Base-by-base conservation (phyloP, 208 protist genomes). In the Novymonas esmeraldas region DNA sequence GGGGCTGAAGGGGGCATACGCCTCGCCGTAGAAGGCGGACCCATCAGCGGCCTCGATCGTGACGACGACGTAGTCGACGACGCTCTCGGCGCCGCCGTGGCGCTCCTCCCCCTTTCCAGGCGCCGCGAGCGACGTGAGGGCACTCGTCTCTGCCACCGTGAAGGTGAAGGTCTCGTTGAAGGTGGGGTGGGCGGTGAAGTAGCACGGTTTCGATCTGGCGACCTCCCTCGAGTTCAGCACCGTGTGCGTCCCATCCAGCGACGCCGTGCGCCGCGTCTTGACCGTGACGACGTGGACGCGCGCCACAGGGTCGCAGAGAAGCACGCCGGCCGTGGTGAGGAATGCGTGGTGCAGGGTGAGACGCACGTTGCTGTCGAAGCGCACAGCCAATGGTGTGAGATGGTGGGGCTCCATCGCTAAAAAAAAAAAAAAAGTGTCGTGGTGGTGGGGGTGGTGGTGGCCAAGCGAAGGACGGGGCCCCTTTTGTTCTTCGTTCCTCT, bases 271-370 rank as follows among this genome's bases (percentile, higher is more conserved):
- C 51, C 70, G 45, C 42, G 62, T 86, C 36, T 87, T 83, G 13
- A 92, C 66, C 6, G 86, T 92, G 16, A 91, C 70, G n/a, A 93
- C 52, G 45, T 84, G 78, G 10, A 93, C 79, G 11, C 77, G 73
- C 1, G 84, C 88, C 11, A 94, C 57, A 2, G 90, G 85, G 42
- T 96, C 88, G 58, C 82, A 82, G 57, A 93, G 84, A 13, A 94
- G 70, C 38, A 91, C 64, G 24, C 87, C 85, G 3, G 87, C 87
- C 10, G 90, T 79, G 11, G 82, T 63, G 42, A 96, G 76, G 60
- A 91, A 93, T 3, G 79, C 90, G 39, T 80, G 61, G 42, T 93
- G 90, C 20, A 96, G 65, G 1, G 76, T 93, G 10, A 96, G 70
- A 39, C 88, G 71, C 10, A 96, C 74, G 9, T 67, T 65, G 54